Evolutionary conservation across 23 red algal species (phyloP), one percentile per base, ranked within the genome.

Genomic region (Gracilaria gracilis): DNA sequence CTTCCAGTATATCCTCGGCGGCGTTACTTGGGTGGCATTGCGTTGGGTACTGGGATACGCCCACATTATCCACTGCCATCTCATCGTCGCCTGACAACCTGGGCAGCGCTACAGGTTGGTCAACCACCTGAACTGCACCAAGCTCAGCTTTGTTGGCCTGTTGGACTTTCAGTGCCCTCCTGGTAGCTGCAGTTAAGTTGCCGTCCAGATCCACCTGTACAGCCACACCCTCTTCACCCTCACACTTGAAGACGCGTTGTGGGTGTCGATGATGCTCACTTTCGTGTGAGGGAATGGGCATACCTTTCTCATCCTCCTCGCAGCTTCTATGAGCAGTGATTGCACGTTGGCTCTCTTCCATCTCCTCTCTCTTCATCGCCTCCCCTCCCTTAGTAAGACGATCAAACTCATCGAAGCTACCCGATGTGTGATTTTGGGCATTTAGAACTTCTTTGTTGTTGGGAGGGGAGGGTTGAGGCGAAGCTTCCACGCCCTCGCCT

Each of bases 171-270:
- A 77, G 20, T 17, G 4, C 42, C 25, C 20, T 77, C 72, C 36
- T 77, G 72, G 40, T 51, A 4, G 38, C 72, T 16, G 40, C 6
- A 50, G 72, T 77, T 31, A 77, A 37, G 39, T 77, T 77, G 39
- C 72, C 72, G 0, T 77, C 46, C 39, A 77, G 42, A 42, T 77
- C 72, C 23, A 77, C 39, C 46, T 51, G 72, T 17, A 51, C 12
- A 16, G 12, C 72, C 32, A 69, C 32, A 7, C 25, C 6, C 72
- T 77, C 39, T 50, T 37, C 40, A 4, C 6, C 25, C 20, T 50
- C 32, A 69, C 1, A 37, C 31, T 32, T 28, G 31, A 32, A 2
- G 33, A 69, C 38, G 11, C 64, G 33, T 19, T 31, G 16, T 20
- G 64, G 17, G 33, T 11, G 1, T 34, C 13, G 28, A 19, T 34